Evolutionary conservation across 78 protist species (phyloP), one percentile per base, ranked within the genome.

Genomic region (Chrysochromulina parva): DNA sequence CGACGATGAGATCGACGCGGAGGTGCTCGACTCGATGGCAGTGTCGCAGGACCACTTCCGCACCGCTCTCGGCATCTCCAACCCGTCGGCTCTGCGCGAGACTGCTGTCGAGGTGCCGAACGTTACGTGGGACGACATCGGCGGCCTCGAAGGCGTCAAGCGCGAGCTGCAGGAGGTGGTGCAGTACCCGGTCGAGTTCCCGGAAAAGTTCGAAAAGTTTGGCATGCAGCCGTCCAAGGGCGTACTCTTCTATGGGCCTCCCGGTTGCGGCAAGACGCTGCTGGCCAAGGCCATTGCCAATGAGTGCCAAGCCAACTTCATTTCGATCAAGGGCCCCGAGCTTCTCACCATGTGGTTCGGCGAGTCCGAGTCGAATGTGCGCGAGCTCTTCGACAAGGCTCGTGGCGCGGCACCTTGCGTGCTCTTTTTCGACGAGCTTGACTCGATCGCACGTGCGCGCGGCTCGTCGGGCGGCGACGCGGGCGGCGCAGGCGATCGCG

Each of bases 331-430:
- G 98, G 99, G 98, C 58, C 98, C 98, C 50, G 99, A 98, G 95
- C 95, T 98, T 84, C 96, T 98, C 58, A 98, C 99, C 60, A 99
- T 99, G 99, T 99, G 99, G 99, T 98, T 99, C 78, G 99, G 99
- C 54, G 99, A 99, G 96, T 97, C 99, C 59, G 99, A 99, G 94
- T 97, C 99, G 26, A 98, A 99, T 86, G 99, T 99, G 76, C 98
- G 99, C 80, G 99, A 99, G 50, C 92, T 99, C 86, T 99, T 99
- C 95, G 99, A 99, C 98, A 99, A 98, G 97, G 99, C 99, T 3
- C 93, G 99, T 59, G 94, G 93, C 47, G 99, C 99, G 1, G 98
- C 99, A 9, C 99, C 99, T 11, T 99, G 99, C 95, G 99, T 99
- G 50, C 97, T 99, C 90, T 99, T 99, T 98, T 99, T 99, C 85